These are phyloP conservation scores for Xylaria sp. DNA, from an alignment of 2,329 filamentous ascomycete species.

Conservation along the genomic window DNA sequence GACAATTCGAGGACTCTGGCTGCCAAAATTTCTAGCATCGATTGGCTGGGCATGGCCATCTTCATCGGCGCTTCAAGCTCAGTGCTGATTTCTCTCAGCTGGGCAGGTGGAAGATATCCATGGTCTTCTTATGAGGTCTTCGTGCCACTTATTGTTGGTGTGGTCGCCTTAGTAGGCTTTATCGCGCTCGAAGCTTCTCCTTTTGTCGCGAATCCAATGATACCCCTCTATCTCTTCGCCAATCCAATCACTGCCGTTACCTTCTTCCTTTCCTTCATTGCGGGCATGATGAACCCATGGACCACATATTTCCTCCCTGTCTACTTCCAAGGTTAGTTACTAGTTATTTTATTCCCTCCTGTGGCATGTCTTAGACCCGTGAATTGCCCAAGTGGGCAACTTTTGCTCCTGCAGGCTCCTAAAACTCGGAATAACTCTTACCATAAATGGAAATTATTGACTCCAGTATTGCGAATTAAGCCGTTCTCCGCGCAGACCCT, in stretches of 20 bases:
- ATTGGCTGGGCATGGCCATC: conserved; percentile 2
- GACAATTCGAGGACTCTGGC: conserved; percentile 10
- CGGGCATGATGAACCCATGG: neutral
- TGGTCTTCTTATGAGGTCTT: conserved; percentile 27
- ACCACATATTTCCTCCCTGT: neutral
- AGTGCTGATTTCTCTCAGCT: conserved; percentile 24
- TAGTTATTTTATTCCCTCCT: no score
- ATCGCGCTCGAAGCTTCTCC: neutral
- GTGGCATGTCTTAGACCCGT: no score
- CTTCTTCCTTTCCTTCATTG: neutral
- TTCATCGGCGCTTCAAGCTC: conserved; percentile 13
- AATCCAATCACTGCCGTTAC: neutral
- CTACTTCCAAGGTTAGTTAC: conserved; percentile 3
- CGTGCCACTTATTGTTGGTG: conserved; percentile 4
- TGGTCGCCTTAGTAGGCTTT: neutral
- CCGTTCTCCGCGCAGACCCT: neutral
- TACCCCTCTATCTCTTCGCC: neutral
- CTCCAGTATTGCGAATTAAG: no score
- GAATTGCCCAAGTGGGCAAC: no score
- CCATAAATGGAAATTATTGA: no score
- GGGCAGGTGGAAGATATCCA: conserved; percentile 14
- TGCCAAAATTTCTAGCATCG: conserved; percentile 1
- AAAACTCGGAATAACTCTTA: no score
- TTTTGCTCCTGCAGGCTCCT: no score
- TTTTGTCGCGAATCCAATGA: neutral